Base-by-base conservation (phyloP, 2,329 filamentous ascomycete genomes). In the Fusarium oligoseptatum region DNA sequence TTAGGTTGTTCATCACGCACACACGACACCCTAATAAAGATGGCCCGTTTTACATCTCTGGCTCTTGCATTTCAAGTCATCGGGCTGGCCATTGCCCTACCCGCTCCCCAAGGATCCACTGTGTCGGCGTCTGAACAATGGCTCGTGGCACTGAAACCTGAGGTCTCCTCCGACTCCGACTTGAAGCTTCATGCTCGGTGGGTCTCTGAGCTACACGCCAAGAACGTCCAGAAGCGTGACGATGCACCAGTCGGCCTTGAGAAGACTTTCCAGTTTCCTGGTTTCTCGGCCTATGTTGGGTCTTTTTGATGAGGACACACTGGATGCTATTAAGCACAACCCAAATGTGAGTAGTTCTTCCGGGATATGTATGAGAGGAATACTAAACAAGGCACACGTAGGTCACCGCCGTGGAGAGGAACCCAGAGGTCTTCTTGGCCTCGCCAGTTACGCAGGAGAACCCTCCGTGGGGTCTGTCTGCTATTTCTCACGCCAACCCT, bases 151-250 rank as follows among this genome's bases (percentile, higher is more conserved):
- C n/a, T 70, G 27, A 57, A 70, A 27, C 36, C 64, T 5, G 58
- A 52, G 9, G 50, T 27, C 2, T 52, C 52, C 6, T 5, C 55
- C 7, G 64, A 60, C 1, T 2, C 37, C 3, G 64, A 63, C 12
- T 32, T 70, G 9, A 41, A 67, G 7, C 41, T 61, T 17, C 67
- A 70, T 43, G 56, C 67, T 27, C 67, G 62, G 7, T 70, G 67
- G 67, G 67, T 70, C 7, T 67, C 64, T 15, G 67, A 70, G 12
- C 17, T 70, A 6, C 64, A 70, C 39, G 58, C 64, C 17, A 58
- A 36, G 15, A 67, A 52, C 29, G 32, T 67, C 20, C 36, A 17
- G 7, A 64, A 60, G 29, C 67, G 64, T 1, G 67, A 55, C 17
- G 41, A 37, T 11, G 64, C 27, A 3, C 29, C 45, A 2, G 17